Conservation (phyloP, 345 rosid species). For the Salix purpurea region DNA sequence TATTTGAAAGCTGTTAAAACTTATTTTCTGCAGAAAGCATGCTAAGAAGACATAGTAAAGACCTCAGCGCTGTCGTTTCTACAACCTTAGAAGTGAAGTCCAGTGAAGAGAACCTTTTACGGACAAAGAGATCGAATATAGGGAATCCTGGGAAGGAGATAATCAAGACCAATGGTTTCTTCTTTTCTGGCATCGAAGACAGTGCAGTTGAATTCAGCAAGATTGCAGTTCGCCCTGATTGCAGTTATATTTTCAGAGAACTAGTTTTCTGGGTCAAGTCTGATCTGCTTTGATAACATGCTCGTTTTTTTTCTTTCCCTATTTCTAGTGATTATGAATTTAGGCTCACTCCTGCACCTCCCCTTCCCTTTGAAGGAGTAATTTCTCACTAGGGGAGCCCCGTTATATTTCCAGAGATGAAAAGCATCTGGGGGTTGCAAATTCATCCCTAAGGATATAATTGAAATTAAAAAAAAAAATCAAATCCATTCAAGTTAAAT, state of each 20-base stretch:
- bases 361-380: no score
- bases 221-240: conserved; percentile 45
- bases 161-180: conserved; percentile 81
- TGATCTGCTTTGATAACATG: no score
- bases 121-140: conserved; percentile 77
- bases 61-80: conserved; percentile 62
- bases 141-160: conserved; percentile 75
- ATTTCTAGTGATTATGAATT: no score
- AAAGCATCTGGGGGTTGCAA: no score
- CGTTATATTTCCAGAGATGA: no score
- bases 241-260: neutral
- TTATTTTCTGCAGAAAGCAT: conserved; percentile 57
- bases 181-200: conserved; percentile 68
- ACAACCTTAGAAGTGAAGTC: conserved; percentile 44
- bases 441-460: no score
- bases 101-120: conserved; percentile 16
- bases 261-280: no score
- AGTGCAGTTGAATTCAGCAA: conserved; percentile 94
- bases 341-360: no score
- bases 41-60: conserved; percentile 70
- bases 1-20: conserved; percentile 1
- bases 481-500: no score
- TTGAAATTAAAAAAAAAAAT: no score
- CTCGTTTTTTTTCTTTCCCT: no score
- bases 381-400: no score